Evolutionary conservation across 352 stramenopile genomes (phyloP).

Genomic region (Stephanocyclus meneghinianus): DNA sequence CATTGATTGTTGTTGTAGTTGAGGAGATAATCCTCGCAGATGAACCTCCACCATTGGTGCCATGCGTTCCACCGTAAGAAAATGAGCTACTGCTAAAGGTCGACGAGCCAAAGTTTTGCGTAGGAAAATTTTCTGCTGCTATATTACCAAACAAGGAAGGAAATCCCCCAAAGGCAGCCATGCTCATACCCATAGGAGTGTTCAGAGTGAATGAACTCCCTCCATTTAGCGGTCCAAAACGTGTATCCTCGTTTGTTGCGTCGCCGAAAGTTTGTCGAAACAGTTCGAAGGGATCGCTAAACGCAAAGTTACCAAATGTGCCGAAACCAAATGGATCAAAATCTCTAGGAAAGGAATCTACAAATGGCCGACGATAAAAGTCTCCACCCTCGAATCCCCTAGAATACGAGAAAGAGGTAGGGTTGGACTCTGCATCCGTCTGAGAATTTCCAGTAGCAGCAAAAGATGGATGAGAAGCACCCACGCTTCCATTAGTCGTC

Average conservation of each 20-base stretch:
- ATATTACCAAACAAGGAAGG: constrained; percentile 7
- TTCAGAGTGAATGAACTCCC: neutral
- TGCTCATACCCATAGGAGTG: constrained; percentile 9
- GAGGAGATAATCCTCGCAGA: constrained; percentile 31
- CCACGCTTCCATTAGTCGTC: constrained; percentile 13
- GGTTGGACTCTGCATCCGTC: neutral
- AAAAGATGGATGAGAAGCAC: constrained; percentile 46
- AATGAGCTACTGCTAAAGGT: constrained; percentile 32
- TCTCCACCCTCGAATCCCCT: neutral
- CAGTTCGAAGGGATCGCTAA: constrained; percentile 48
- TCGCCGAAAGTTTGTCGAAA: constrained; percentile 36
- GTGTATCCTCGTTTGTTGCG: neutral
- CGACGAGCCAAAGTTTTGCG: constrained; percentile 6
- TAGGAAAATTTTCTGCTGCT: constrained; percentile 5
- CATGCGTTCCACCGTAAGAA: neutral
- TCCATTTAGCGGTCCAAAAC: neutral
- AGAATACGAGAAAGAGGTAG: neutral
- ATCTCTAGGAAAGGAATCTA: neutral
- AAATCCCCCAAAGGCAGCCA: constrained; percentile 17
- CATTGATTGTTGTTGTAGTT: constrained; percentile 36
- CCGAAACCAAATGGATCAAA: constrained; percentile 45
- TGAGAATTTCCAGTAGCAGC: neutral
- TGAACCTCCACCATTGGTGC: neutral
- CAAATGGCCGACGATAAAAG: constrained; percentile 7
- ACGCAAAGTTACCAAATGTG: constrained; percentile 23